Evolutionary conservation across 305 asterid genomes (phyloP).

Genomic region (Salvia sclarea): DNA sequence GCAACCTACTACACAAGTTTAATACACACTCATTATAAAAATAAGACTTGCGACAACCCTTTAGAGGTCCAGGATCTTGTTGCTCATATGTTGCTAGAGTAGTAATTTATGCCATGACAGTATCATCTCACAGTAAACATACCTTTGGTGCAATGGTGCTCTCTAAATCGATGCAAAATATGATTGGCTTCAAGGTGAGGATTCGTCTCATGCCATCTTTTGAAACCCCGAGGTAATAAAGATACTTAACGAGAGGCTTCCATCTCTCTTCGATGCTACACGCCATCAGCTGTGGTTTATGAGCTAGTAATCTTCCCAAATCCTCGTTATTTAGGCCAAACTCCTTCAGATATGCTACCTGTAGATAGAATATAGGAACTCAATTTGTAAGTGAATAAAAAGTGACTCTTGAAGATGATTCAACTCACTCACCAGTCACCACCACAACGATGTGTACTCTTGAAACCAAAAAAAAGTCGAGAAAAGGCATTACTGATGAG

Average conservation of each 20-base stretch:
- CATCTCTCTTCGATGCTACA: constrained; percentile 87
- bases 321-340: constrained; percentile 78
- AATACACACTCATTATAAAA: neutral
- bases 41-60: neutral
- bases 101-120: neutral
- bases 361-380: constrained; percentile 22
- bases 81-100: neutral
- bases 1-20: neutral
- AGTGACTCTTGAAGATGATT: neutral
- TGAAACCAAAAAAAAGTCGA: neutral
- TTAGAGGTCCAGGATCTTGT: neutral
- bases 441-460: no score
- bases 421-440: neutral
- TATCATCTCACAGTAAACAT: neutral
- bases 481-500: neutral
- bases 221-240: constrained; percentile 85
- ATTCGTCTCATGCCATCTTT: constrained; percentile 91
- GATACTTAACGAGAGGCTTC: constrained; percentile 92
- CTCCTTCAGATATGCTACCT: constrained; percentile 84
- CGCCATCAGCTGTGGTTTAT: constrained; percentile 88
- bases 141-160: constrained; percentile 82
- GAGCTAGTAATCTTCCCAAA: constrained; percentile 79
- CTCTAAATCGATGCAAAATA: constrained; percentile 83
- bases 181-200: constrained; percentile 67
- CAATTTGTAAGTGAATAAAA: neutral